phyloP scores from a whole-genome alignment of 257 asterid species.

The Ilex aquifolium region DNA sequence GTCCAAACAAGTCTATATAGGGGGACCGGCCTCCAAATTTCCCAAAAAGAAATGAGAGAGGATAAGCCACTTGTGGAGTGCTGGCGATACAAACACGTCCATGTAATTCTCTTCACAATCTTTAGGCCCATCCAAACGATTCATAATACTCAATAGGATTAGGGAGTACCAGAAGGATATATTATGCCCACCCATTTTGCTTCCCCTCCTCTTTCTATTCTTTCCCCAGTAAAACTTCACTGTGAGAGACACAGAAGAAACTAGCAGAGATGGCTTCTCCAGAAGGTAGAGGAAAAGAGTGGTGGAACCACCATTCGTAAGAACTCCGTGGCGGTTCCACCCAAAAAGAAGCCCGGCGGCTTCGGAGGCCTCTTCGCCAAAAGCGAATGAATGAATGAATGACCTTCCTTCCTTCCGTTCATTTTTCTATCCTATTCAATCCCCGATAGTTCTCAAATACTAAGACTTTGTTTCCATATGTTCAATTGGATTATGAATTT shows the following conservation, averaged over 20 bases:
- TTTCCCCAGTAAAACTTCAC: neutral
- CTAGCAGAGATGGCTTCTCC: slow-evolving; percentile 46
- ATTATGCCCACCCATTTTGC: slow-evolving; percentile 3
- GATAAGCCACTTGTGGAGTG: slow-evolving; percentile 83
- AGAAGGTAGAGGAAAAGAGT: slow-evolving; percentile 54
- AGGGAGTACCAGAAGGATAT: neutral
- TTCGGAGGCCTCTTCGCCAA: slow-evolving; percentile 66
- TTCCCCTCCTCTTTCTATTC: neutral
- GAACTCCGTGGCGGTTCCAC: slow-evolving; percentile 29
- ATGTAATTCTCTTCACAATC: slow-evolving; percentile 29
- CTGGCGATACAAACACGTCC: slow-evolving; percentile 50
- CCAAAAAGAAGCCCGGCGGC: slow-evolving; percentile 47
- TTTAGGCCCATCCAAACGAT: slow-evolving; percentile 2
- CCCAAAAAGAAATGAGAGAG: slow-evolving; percentile 15
- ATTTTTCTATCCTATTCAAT: neutral
- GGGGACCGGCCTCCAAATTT: no score
- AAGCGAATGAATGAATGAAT: slow-evolving; percentile 31
- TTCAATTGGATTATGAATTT: neutral
- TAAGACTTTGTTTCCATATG: slow-evolving; percentile 9
- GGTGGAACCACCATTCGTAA: slow-evolving; percentile 21
- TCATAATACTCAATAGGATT: neutral
- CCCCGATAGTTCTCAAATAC: neutral
- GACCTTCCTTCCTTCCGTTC: neutral
- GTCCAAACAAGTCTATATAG: no score
- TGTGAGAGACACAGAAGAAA: neutral